Evolutionary conservation across 1,284 basidiomycete genomes (phyloP).

Genomic region (Sporisorium exsertum): DNA sequence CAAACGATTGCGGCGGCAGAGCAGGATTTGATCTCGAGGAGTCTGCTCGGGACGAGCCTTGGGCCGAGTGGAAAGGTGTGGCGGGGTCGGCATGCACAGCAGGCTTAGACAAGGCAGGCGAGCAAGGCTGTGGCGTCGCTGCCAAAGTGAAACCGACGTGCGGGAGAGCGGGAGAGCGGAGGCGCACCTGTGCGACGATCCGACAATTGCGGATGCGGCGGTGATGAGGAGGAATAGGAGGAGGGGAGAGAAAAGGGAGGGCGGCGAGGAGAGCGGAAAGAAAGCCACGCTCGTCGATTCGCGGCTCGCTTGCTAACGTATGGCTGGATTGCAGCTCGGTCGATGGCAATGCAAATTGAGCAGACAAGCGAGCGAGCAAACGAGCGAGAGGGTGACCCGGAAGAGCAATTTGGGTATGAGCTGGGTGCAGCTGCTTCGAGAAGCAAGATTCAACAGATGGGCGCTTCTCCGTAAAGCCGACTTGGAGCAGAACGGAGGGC

Average conservation of each 20-base stretch:
- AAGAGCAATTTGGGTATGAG: not conserved
- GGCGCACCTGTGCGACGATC: not conserved
- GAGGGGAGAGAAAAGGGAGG: not conserved
- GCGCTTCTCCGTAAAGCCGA: no score
- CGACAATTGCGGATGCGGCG: not conserved
- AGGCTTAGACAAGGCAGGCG: not conserved
- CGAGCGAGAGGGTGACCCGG: not conserved
- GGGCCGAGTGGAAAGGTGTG: not conserved
- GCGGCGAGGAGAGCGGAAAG: not conserved
- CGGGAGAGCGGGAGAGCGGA: slow-evolving; percentile 6
- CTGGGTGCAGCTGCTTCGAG: not conserved
- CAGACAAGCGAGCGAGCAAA: not conserved
- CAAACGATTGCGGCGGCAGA: not conserved
- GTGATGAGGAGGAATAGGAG: not conserved
- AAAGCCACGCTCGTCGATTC: not conserved
- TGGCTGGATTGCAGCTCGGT: not conserved
- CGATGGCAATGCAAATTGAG: not conserved
- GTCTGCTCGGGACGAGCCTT: not conserved
- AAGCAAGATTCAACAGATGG: not conserved
- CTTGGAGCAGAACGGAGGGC: no score
- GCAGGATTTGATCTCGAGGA: not conserved
- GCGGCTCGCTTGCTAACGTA: not conserved
- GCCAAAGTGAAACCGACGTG: not conserved
- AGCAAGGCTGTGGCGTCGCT: not conserved
- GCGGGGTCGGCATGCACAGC: not conserved